These are phyloP conservation scores for Diaporthe aspalathi DNA, from an alignment of 2,329 filamentous ascomycete species.

Conservation along the genomic window DNA sequence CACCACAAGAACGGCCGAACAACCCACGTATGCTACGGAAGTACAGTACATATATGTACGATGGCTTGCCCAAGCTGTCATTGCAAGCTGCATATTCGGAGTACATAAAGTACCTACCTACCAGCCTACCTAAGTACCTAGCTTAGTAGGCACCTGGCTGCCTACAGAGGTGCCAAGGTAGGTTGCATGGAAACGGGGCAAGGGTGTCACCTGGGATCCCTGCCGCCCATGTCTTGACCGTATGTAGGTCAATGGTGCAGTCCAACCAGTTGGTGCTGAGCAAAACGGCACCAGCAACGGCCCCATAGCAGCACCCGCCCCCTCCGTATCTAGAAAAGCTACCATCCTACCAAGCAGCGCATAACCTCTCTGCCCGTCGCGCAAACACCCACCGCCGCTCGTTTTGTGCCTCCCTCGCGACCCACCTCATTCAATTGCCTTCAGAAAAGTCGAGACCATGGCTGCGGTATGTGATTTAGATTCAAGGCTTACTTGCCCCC, in stretches of 20 bases:
- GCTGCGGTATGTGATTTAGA: conserved; percentile 39
- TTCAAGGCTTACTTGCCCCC: background rate
- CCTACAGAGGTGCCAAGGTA: no score
- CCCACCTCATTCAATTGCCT: conserved; percentile 25
- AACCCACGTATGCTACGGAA: no score
- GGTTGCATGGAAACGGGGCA: background rate
- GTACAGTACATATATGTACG: background rate
- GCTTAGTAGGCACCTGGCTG: no score
- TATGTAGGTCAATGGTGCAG: background rate
- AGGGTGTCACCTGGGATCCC: background rate
- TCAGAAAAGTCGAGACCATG: conserved; percentile 34
- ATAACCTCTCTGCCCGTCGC: conserved; percentile 8
- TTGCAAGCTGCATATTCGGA: no score
- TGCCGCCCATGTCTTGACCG: background rate
- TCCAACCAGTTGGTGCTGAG: background rate
- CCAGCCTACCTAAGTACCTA: no score
- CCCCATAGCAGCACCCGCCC: background rate
- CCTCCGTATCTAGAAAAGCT: conserved; percentile 32
- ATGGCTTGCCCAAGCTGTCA: no score
- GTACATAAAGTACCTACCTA: no score
- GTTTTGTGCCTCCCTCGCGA: conserved; percentile 22
- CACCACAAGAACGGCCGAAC: background rate
- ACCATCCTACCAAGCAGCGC: background rate
- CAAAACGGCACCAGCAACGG: conserved; percentile 22
- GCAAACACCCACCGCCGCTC: conserved; percentile 30